Conservation (phyloP, 495 filamentous ascomycete genomes). For the Bathelium albidoporum region DNA sequence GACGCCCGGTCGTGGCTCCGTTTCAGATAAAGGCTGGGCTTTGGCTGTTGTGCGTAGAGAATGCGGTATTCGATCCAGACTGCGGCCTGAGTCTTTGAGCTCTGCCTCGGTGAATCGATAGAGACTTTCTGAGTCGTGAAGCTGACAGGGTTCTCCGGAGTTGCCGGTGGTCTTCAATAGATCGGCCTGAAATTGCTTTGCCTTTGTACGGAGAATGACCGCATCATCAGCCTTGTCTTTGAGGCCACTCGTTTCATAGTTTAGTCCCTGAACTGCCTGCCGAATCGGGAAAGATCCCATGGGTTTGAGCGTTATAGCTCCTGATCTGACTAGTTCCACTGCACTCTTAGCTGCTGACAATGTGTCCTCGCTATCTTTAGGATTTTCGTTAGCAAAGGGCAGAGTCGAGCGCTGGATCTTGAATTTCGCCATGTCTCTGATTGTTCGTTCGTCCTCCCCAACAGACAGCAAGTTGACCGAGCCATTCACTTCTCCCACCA, state of each 20-base stretch:
- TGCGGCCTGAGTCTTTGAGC: background rate
- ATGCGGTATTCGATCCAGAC: background rate
- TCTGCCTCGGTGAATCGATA: background rate
- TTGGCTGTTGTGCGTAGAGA: background rate
- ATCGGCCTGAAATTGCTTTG: background rate
- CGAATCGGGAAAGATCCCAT: constrained; percentile 28
- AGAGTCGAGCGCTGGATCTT: constrained; percentile 11
- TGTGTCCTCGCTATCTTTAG: background rate
- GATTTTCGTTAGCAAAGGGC: background rate
- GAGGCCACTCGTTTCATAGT: constrained; percentile 12
- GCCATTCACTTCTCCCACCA: constrained; percentile 68
- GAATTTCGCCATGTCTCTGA: constrained; percentile 19
- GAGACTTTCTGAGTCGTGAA: background rate
- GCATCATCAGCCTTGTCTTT: background rate
- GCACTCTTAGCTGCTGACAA: constrained; percentile 9
- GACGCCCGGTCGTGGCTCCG: constrained; percentile 7
- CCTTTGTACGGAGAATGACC: background rate
- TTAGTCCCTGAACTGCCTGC: constrained; percentile 29
- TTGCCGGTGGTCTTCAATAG: background rate
- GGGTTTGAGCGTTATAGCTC: constrained; percentile 20
- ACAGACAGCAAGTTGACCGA: constrained; percentile 54
- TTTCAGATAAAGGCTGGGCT: background rate
- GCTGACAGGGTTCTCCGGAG: background rate
- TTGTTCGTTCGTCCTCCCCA: constrained; percentile 13
- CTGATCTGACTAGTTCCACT: constrained; percentile 11